Conservation (phyloP, 129 eudicot genomes). For the Flaveria brownii region DNA sequence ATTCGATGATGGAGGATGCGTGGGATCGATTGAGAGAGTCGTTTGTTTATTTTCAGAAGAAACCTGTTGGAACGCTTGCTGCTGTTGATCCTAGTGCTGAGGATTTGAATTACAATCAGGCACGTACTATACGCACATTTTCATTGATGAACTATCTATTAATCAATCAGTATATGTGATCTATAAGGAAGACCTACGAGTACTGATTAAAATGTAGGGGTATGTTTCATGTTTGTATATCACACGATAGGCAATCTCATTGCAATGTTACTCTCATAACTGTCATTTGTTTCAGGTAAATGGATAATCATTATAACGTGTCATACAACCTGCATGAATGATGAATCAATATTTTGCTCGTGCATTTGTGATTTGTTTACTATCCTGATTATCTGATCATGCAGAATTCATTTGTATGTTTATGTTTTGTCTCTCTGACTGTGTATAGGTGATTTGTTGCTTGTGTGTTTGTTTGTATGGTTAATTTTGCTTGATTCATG, state of each 20-base stretch:
- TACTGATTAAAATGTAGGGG: not conserved
- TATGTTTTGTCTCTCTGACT: not conserved
- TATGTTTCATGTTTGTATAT: too few species aligned
- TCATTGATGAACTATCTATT: not conserved
- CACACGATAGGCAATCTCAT: not conserved
- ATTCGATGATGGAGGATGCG: conserved; percentile 55
- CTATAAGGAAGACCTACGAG: not conserved
- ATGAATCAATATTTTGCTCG: not conserved
- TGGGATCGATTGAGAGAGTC: conserved; percentile 45
- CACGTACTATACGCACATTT: not conserved
- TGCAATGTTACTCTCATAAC: not conserved
- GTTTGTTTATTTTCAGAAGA: conserved; percentile 37
- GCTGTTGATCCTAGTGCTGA: conserved; percentile 42
- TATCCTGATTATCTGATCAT: conserved; percentile 2
- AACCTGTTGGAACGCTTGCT: conserved; percentile 52
- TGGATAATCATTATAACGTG: not conserved
- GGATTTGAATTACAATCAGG: conserved; percentile 57
- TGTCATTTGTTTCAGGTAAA: not conserved
- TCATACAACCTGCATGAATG: conserved; percentile 2
- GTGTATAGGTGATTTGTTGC: conserved; percentile 24
- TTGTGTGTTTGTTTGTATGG: not conserved
- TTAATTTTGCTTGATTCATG: conserved; percentile 10
- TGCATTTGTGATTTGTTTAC: conserved; percentile 16
- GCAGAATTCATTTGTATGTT: not conserved
- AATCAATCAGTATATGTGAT: not conserved